Conservation (phyloP, 2,329 filamentous ascomycete genomes). For the Colletotrichum sp. region DNA sequence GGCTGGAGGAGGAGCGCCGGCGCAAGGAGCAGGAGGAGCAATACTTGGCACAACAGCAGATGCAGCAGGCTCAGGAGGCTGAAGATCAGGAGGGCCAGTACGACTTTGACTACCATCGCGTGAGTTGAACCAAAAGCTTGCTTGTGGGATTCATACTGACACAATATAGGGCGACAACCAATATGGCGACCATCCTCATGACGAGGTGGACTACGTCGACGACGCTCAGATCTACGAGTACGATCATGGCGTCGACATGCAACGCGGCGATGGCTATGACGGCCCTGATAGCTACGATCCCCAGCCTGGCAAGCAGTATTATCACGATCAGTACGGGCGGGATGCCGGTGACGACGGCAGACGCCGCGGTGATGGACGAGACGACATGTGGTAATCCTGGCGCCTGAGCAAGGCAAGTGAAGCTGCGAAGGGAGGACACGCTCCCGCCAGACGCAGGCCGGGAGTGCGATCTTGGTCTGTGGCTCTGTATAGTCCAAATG, state of each 20-base stretch:
- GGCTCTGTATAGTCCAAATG: slow-evolving; percentile 15
- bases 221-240: slow-evolving; percentile 60
- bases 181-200: slow-evolving; percentile 50
- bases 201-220: slow-evolving; percentile 55
- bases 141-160: background rate
- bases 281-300: slow-evolving; percentile 39
- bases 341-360: slow-evolving; percentile 33
- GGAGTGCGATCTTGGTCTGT: background rate
- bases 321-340: slow-evolving; percentile 38
- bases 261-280: slow-evolving; percentile 41
- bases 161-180: slow-evolving; percentile 46
- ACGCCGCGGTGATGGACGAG: slow-evolving; percentile 36
- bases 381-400: slow-evolving; percentile 49
- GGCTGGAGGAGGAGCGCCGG: slow-evolving; percentile 59
- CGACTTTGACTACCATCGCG: slow-evolving; percentile 59
- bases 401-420: background rate
- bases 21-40: slow-evolving; percentile 56
- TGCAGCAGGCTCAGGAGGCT: slow-evolving; percentile 47
- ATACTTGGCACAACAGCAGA: slow-evolving; percentile 49
- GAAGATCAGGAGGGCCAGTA: slow-evolving; percentile 54
- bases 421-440: background rate
- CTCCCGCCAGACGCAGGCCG: background rate
- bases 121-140: slow-evolving; percentile 35
- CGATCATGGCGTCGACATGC: slow-evolving; percentile 48
- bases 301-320: slow-evolving; percentile 45